phyloP scores from a whole-genome alignment of 2,329 filamentous ascomycete genomes.

The Ophiostoma ulmi region DNA sequence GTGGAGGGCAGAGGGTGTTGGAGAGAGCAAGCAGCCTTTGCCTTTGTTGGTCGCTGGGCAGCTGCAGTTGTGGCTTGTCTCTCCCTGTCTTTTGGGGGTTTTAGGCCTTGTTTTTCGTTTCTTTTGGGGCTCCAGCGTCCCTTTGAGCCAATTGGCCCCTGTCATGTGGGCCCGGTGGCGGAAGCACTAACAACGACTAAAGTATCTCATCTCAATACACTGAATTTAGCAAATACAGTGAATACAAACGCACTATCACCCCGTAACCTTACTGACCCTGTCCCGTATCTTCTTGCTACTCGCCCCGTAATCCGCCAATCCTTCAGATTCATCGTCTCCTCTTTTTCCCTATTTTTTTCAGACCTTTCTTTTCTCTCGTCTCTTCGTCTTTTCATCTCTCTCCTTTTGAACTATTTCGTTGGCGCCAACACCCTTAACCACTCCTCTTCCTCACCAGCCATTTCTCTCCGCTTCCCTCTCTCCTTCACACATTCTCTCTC shows the following conservation, averaged over 20 bases:
- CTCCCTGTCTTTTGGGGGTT: background rate
- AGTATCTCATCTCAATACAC: background rate
- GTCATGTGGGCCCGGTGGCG: conserved; percentile 2
- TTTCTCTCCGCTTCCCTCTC: background rate
- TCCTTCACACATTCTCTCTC: background rate
- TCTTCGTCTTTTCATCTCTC: background rate
- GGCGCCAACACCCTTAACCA: background rate
- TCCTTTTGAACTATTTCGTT: conserved; percentile 1
- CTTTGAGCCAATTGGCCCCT: background rate
- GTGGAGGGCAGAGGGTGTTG: background rate
- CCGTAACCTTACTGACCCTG: background rate
- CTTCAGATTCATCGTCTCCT: background rate
- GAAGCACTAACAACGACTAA: background rate
- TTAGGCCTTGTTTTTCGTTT: background rate
- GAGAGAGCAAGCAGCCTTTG: background rate
- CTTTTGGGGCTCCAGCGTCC: background rate
- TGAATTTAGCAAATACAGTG: background rate
- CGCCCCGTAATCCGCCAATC: background rate
- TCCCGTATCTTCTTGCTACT: background rate
- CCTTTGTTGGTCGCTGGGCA: conserved; percentile 2
- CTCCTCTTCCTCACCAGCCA: background rate
- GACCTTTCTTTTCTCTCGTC: conserved; percentile 11
- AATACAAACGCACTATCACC: background rate
- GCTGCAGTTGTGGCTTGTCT: background rate
- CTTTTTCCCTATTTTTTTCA: conserved; percentile 17